Evolutionary conservation across 441 rosid species (phyloP).

Genomic region (Populus hybrid): DNA sequence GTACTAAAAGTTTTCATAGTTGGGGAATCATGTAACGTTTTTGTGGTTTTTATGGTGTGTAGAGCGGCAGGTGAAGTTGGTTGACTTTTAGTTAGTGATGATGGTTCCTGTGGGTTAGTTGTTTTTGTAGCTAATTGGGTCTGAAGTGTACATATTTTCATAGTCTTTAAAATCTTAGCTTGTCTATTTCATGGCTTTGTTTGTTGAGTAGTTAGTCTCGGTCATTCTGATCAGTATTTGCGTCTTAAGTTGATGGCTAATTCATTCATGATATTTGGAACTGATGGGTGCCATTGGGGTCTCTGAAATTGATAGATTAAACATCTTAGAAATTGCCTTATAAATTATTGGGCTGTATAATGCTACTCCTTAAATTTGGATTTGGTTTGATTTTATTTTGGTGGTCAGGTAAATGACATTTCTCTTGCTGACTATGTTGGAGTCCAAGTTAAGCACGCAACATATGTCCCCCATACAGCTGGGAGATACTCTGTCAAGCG

Average conservation of each 20-base stretch:
- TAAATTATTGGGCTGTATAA: not conserved
- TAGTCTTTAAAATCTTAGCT: not conserved
- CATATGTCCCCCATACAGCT: conserved; percentile 92
- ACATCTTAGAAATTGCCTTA: not conserved
- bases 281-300: not conserved
- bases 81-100: not conserved
- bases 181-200: not conserved
- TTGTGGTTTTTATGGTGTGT: not conserved
- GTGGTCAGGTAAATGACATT: conserved; percentile 53
- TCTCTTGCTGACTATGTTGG: conserved; percentile 69
- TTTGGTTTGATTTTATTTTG: not conserved
- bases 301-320: not conserved
- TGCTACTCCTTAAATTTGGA: not conserved
- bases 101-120: not conserved
- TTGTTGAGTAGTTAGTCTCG: not conserved
- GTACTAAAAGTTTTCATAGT: not conserved
- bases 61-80: not conserved
- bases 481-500: conserved; percentile 87
- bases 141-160: not conserved
- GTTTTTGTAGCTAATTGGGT: not conserved
- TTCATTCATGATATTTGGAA: not conserved
- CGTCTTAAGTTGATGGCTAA: not conserved
- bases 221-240: not conserved
- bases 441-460: conserved; percentile 66
- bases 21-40: not conserved